These are phyloP conservation scores for Botrytis byssoidea DNA, from an alignment of 2,329 filamentous ascomycete species.

Conservation along the genomic window DNA sequence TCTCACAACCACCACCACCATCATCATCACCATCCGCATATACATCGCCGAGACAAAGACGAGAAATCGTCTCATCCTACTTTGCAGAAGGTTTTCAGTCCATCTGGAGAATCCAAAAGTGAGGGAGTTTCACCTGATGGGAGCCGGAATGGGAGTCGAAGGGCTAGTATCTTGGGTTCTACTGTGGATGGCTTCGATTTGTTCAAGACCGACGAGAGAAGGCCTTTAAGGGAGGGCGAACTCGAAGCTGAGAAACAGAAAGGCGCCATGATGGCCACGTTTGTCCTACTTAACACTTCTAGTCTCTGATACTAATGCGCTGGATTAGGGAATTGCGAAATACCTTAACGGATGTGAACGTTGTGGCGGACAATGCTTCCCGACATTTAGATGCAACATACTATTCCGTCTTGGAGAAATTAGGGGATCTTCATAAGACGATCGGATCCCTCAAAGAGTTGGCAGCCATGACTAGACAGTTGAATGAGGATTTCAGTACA, in stretches of 20 bases:
- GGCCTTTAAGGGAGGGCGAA: slow-evolving; percentile 42
- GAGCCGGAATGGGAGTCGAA: slow-evolving; percentile 47
- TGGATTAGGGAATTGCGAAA: slow-evolving; percentile 50
- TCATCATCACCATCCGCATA: slow-evolving; percentile 32
- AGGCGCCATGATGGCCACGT: slow-evolving; percentile 45
- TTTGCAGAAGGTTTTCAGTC: slow-evolving; percentile 27
- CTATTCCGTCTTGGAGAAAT: slow-evolving; percentile 69
- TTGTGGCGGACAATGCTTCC: slow-evolving; percentile 61
- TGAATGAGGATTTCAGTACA: slow-evolving; percentile 57
- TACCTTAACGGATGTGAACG: slow-evolving; percentile 53
- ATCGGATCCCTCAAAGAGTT: slow-evolving; percentile 65
- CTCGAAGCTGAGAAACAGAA: slow-evolving; percentile 45
- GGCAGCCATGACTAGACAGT: slow-evolving; percentile 57
- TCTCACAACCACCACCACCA: slow-evolving; percentile 32
- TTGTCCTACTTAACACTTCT: slow-evolving; percentile 29
- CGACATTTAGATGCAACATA: slow-evolving; percentile 71
- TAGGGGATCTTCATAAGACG: slow-evolving; percentile 61
- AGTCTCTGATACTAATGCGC: slow-evolving; percentile 15
- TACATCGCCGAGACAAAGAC: slow-evolving; percentile 40
- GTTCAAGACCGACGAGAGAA: slow-evolving; percentile 23
- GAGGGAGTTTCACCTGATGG: slow-evolving; percentile 47
- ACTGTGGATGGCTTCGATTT: slow-evolving; percentile 23
- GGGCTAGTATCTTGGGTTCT: slow-evolving; percentile 43
- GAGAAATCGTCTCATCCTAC: slow-evolving; percentile 34
- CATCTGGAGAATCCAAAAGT: slow-evolving; percentile 29